These are phyloP conservation scores for Hypoxylon sp. DNA, from an alignment of 2,329 filamentous ascomycete genomes.

Conservation along the genomic window DNA sequence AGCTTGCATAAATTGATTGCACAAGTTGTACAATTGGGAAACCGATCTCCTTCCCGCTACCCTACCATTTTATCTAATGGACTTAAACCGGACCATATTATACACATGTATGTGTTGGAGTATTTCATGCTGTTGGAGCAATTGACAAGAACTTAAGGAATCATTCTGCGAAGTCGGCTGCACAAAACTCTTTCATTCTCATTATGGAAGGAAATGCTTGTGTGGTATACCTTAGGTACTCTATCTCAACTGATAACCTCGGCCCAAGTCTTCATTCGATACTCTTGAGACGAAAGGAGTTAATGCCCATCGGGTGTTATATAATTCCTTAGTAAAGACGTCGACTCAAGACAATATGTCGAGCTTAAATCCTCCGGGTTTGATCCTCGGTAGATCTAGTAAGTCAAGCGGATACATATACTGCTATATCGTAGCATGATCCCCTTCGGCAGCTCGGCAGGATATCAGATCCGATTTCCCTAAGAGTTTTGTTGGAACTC, in stretches of 20 bases:
- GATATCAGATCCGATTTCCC: conserved; percentile 27
- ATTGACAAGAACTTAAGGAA: not conserved
- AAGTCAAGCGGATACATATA: conserved; percentile 23
- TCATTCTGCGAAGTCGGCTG: conserved; percentile 12
- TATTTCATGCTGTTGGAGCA: conserved; percentile 1
- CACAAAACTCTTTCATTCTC: conserved; percentile 1
- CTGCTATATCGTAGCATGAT: conserved; percentile 25
- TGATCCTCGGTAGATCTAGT: conserved; percentile 40
- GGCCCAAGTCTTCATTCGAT: not conserved
- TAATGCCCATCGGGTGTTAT: conserved; percentile 5
- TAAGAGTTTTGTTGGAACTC: conserved; percentile 11
- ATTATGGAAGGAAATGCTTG: conserved; percentile 19
- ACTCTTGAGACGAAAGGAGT: not conserved
- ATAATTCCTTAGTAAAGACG: conserved; percentile 10
- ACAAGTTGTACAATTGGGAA: conserved; percentile 1
- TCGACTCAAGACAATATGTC: conserved; percentile 1
- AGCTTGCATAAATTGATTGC: not conserved
- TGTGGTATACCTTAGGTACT: too few relatives aligned
- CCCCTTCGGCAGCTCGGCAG: conserved; percentile 31
- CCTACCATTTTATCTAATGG: too few relatives aligned
- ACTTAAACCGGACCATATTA: not conserved
- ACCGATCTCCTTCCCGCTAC: too few relatives aligned
- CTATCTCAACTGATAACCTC: conserved; percentile 1
- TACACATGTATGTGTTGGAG: conserved; percentile 4
- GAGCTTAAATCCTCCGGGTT: conserved; percentile 30